Evolutionary conservation across 2,329 filamentous ascomycete genomes (phyloP).

Genomic region (Fusarium tanahbumbuense): DNA sequence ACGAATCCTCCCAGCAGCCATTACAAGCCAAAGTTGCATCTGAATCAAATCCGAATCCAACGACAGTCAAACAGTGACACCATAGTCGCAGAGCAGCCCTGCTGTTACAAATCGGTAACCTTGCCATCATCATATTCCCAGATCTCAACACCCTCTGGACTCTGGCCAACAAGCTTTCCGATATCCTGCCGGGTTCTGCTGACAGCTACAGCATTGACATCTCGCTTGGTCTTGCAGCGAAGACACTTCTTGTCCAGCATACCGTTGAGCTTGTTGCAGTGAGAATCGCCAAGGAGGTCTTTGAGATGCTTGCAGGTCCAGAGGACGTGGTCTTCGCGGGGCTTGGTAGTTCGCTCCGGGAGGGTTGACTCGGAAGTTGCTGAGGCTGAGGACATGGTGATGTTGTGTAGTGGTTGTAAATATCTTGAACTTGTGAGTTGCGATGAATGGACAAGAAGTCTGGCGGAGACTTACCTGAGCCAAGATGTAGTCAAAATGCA

Average conservation of each 20-base stretch:
- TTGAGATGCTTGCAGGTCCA: neutral
- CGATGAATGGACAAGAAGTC: accelerated
- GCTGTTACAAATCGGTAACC: accelerated
- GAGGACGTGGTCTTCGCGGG: neutral
- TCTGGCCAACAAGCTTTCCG: accelerated
- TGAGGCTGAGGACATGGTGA: neutral
- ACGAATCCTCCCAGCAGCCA: accelerated
- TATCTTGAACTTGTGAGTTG: neutral
- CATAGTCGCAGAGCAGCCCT: neutral
- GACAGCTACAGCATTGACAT: neutral
- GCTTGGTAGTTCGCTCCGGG: neutral
- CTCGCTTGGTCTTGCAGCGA: neutral
- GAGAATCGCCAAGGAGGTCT: accelerated
- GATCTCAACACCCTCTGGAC: neutral
- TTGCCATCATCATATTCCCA: neutral
- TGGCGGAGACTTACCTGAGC: neutral
- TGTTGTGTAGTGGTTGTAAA: neutral
- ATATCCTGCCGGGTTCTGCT: neutral
- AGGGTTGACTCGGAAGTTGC: neutral
- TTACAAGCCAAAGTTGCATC: neutral
- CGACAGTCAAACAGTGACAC: neutral
- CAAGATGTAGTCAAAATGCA: neutral
- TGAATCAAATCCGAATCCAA: accelerated
- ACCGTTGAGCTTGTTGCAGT: neutral
- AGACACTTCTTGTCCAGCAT: neutral